Evolutionary conservation across 2,329 filamentous ascomycete species (phyloP).

Genomic region (Microdochium nivale): DNA sequence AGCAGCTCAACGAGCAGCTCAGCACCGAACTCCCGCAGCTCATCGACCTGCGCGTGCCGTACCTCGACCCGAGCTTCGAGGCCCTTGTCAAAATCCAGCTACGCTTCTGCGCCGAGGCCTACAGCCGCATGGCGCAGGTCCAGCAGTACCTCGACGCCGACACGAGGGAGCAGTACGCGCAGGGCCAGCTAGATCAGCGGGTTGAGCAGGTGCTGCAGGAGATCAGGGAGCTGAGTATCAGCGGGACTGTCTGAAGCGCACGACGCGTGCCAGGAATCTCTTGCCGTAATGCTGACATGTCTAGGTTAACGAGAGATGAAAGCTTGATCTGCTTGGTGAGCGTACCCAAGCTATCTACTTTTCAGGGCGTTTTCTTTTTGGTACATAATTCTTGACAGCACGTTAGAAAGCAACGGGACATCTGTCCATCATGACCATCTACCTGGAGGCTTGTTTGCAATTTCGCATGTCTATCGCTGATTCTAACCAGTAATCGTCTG

Average conservation of each 20-base stretch:
- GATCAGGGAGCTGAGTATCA: conserved; percentile 94
- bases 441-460: no score
- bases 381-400: no score
- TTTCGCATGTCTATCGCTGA: no score
- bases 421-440: no score
- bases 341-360: no score
- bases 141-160: conserved; percentile 96
- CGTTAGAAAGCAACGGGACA: no score
- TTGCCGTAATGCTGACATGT: background rate
- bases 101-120: conserved; percentile 95
- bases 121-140: conserved; percentile 96
- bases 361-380: no score
- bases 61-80: conserved; percentile 94
- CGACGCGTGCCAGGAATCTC: no score
- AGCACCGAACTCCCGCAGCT: conserved; percentile 88
- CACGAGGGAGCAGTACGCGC: conserved; percentile 91
- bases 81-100: conserved; percentile 98
- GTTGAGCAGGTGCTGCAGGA: conserved; percentile 96
- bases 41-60: conserved; percentile 93
- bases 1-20: conserved; percentile 94
- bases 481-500: no score
- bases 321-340: background rate
- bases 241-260: conserved; percentile 50
- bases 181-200: conserved; percentile 80
- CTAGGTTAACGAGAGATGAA: no score